phyloP scores from a whole-genome alignment of 2,329 filamentous ascomycete genomes.

The Chaetomium olivaceum region DNA sequence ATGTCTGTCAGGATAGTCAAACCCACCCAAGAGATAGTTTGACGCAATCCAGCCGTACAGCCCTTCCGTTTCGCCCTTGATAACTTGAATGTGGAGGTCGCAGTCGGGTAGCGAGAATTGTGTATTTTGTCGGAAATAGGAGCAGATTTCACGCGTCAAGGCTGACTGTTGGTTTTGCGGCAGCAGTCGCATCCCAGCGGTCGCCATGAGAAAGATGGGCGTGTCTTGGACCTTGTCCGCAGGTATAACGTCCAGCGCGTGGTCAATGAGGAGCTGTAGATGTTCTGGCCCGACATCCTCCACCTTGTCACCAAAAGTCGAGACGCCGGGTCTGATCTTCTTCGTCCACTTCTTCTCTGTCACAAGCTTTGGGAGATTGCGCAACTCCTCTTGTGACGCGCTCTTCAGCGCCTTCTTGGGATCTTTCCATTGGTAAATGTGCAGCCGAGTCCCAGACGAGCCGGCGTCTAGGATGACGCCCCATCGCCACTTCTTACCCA shows the following conservation, averaged over 20 bases:
- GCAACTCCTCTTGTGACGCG: constrained; percentile 60
- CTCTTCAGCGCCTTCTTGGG: constrained; percentile 65
- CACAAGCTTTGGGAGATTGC: constrained; percentile 74
- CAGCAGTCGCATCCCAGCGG: constrained; percentile 89
- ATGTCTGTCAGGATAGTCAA: constrained; percentile 74
- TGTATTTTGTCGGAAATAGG: constrained; percentile 75
- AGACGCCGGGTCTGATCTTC: constrained; percentile 92
- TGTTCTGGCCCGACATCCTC: constrained; percentile 78
- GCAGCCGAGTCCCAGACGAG: constrained; percentile 91
- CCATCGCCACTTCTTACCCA: constrained; percentile 58
- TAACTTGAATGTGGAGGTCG: constrained; percentile 85
- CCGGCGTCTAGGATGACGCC: constrained; percentile 97
- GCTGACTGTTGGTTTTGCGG: constrained; percentile 70
- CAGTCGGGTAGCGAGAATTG: constrained; percentile 89
- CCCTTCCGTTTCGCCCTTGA: constrained; percentile 91
- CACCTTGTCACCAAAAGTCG: constrained; percentile 79
- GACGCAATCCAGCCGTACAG: constrained; percentile 97
- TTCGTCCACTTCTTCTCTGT: constrained; percentile 87
- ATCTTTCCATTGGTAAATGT: constrained; percentile 93
- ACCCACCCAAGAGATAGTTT: constrained; percentile 91
- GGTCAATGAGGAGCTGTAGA: constrained; percentile 74
- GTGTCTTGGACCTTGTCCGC: constrained; percentile 75
- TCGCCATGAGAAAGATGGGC: constrained; percentile 92
- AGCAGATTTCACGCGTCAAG: constrained; percentile 76
- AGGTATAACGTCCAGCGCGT: constrained; percentile 79